Conservation (phyloP, 2,329 filamentous ascomycete species). For the Fusarium graminum region DNA sequence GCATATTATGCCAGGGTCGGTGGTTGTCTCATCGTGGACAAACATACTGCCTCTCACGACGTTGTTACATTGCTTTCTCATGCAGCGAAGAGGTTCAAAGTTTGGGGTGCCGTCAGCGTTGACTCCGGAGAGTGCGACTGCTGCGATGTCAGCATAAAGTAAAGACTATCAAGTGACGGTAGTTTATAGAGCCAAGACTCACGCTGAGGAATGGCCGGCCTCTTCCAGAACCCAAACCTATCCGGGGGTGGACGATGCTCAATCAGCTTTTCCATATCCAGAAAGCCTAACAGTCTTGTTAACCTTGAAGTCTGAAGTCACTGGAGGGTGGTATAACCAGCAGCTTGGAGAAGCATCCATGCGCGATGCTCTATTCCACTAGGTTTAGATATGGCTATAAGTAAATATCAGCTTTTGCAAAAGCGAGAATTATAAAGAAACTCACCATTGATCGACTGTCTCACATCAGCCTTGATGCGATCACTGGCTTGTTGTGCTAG, state of each 20-base stretch:
- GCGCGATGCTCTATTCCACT: constrained; percentile 35
- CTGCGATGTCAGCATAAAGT: not conserved
- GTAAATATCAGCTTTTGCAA: not conserved
- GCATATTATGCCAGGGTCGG: constrained; percentile 28
- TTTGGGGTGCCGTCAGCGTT: constrained; percentile 21
- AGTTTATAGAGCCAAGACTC: not conserved
- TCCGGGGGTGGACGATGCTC: constrained; percentile 40
- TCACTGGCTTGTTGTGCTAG: constrained; percentile 30
- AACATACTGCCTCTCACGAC: constrained; percentile 43
- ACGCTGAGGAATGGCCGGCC: constrained; percentile 43
- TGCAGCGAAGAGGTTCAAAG: constrained; percentile 37
- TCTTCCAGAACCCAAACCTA: constrained; percentile 38
- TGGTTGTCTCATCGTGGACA: constrained; percentile 4
- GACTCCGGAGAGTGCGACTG: constrained; percentile 32
- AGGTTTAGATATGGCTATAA: constrained; percentile 20
- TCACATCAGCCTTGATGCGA: constrained; percentile 33
- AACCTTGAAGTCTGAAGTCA: not conserved
- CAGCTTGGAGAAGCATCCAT: constrained; percentile 38
- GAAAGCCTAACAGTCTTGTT: constrained; percentile 20
- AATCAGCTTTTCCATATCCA: constrained; percentile 43
- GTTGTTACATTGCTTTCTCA: constrained; percentile 30
- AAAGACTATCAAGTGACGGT: not conserved
- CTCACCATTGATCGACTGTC: constrained; percentile 32
- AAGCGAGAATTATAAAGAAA: fast-evolving
- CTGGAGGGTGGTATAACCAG: constrained; percentile 11